Percentiles rank a stretch among this genome's conserved stretches.
phyloP scores from a whole-genome alignment of 495 filamentous ascomycete genomes.

The Pseudoneurospora amorphoporcata region DNA sequence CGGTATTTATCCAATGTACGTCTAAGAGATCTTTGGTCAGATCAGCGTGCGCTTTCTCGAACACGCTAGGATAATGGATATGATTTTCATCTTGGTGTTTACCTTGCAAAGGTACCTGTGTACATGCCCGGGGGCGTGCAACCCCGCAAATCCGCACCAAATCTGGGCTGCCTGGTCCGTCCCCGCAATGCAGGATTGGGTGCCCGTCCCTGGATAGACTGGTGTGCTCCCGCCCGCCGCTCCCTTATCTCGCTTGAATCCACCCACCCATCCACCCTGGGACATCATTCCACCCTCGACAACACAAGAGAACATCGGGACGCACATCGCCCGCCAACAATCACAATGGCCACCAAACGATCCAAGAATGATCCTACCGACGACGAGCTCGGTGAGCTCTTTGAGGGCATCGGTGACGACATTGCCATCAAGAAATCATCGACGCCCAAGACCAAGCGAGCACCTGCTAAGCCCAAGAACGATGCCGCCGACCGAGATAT shows the following conservation, averaged over 20 bases:
- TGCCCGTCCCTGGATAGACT: not conserved
- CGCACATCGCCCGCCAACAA: not conserved
- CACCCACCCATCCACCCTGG: not conserved
- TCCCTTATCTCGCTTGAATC: not conserved
- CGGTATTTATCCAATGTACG: not conserved
- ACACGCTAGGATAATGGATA: not conserved
- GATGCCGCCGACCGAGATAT: slow-evolving; percentile 50
- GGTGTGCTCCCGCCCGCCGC: not conserved
- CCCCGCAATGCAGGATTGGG: not conserved
- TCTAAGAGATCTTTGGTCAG: not conserved
- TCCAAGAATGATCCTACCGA: slow-evolving; percentile 49
- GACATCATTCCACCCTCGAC: not conserved
- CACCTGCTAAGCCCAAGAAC: slow-evolving; percentile 36
- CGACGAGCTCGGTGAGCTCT: slow-evolving; percentile 75
- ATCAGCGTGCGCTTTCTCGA: not conserved
- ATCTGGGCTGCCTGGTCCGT: not conserved
- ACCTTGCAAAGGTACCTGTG: not conserved
- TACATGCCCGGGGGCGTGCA: not conserved
- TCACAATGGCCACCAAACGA: slow-evolving; percentile 31
- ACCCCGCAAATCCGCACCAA: not conserved
- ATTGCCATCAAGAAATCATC: slow-evolving; percentile 31
- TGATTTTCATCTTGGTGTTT: not conserved
- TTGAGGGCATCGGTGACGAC: slow-evolving; percentile 59
- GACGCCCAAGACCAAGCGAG: slow-evolving; percentile 32
- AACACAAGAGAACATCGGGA: not conserved